Base-by-base conservation (phyloP, 2,329 filamentous ascomycete genomes). In the Phaeoacremonium minimum region DNA sequence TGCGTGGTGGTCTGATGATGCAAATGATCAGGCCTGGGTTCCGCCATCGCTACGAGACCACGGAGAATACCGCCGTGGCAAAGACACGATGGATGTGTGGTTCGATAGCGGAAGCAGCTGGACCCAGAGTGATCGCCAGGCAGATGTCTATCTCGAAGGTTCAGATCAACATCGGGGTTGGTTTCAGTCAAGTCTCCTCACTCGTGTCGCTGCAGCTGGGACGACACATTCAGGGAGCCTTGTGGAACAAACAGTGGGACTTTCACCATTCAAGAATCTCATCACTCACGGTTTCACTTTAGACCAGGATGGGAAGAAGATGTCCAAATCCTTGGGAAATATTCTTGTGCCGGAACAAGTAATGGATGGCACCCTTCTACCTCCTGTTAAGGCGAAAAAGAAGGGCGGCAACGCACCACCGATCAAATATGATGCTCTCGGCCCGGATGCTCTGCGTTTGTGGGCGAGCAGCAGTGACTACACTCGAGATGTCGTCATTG, bases 31-130 rank as follows among this genome's bases (percentile, higher is more conserved):
- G 16, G 77, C 76, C 1, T 98, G 91, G 91, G 71, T 94, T 19
- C 79, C 82, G 3, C 61, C 76, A 6, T 73, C 76, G 8, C 66
- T 95, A 2, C 63, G 65, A 30, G 57, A 59, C 19, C 64, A 71
- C 12, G 68, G 69, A 7, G 55, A 64, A 5, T 93, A 84, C 54
- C 69, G 75, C 32, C 83, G 93, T 44, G 91, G 91, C 12, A 86
- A 72, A 30, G 93, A 98, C 53, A 98, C 93, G 0, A 98, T 98
- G 93, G 93, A 98, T 58, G 93, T 98, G 8, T 98, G 93, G 93
- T 98, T 98, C 50, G 93, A 98, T 58, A 97, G 93, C 47, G 93
- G 93, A 6, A 95, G 86, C 33, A 95, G 88, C 53, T 98, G 93
- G 93, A 85, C 71, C 4, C 71, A 77, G 53, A 49, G 59, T 7